Conservation (phyloP, 2,329 filamentous ascomycete genomes). For the Parastagonospora nodorum region DNA sequence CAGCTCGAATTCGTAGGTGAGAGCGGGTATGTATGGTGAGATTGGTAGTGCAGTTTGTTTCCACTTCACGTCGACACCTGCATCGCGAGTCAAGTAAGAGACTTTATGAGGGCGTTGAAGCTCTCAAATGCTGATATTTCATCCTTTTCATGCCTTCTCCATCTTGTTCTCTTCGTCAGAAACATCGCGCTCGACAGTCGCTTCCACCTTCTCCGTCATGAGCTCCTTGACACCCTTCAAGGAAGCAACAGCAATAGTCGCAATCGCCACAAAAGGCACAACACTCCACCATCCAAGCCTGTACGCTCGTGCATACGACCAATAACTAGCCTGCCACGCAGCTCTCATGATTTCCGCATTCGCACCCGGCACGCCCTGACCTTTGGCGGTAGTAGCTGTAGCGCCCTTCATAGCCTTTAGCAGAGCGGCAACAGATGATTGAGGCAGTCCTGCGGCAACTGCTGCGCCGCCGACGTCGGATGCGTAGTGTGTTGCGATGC, state of each 20-base stretch:
- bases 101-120: no score
- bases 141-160: slow-evolving; percentile 1
- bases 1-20: no score
- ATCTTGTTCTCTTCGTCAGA: slow-evolving; percentile 17
- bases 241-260: slow-evolving; percentile 26
- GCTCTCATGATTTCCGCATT: slow-evolving; percentile 21
- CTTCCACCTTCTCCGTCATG: slow-evolving; percentile 41
- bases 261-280: slow-evolving; percentile 37
- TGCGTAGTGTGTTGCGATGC: slow-evolving; percentile 25
- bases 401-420: slow-evolving; percentile 25
- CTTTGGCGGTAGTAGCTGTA: slow-evolving; percentile 13
- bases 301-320: slow-evolving; percentile 37
- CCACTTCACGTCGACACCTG: no score
- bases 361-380: slow-evolving; percentile 17
- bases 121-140: no score
- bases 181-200: slow-evolving; percentile 32
- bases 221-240: slow-evolving; percentile 35
- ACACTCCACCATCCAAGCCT: slow-evolving; percentile 38
- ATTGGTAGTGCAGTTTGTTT: no score
- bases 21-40: no score
- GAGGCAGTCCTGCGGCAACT: slow-evolving; percentile 26
- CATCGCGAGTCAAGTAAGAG: no score
- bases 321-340: slow-evolving; percentile 33
- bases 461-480: slow-evolving; percentile 27
- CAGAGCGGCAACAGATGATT: slow-evolving; percentile 20